phyloP scores from a whole-genome alignment of 805 yeast genomes.

The Saturnispora sanitii region DNA sequence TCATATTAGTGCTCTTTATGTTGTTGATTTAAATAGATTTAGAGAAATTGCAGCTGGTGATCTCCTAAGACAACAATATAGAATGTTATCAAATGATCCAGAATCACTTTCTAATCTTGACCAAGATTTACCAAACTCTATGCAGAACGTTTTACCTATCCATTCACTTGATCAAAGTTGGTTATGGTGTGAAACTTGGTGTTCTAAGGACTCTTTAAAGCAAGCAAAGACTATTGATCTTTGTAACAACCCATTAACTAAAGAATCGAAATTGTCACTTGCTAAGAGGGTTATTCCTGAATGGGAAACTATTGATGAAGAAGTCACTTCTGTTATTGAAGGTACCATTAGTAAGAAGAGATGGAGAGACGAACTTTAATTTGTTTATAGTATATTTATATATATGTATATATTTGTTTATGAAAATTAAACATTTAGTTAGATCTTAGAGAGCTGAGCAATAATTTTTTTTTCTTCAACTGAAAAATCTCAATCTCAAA shows the following conservation, averaged over 20 bases:
- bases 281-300: slow-evolving; percentile 73
- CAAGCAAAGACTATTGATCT: slow-evolving; percentile 72
- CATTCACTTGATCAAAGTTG: slow-evolving; percentile 71
- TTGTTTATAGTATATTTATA: neutral
- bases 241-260: slow-evolving; percentile 76
- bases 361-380: slow-evolving; percentile 5
- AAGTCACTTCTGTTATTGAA: slow-evolving; percentile 26
- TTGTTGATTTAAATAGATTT: slow-evolving; percentile 64
- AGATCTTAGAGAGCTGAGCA: neutral
- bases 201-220: slow-evolving; percentile 50
- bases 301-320: slow-evolving; percentile 60
- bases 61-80: slow-evolving; percentile 72
- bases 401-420: neutral
- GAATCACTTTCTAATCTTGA: slow-evolving; percentile 73
- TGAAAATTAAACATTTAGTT: neutral
- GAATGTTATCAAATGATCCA: slow-evolving; percentile 68
- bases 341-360: neutral
- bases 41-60: slow-evolving; percentile 70
- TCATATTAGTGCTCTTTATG: slow-evolving; percentile 78
- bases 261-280: slow-evolving; percentile 65
- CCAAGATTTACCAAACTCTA: slow-evolving; percentile 87
- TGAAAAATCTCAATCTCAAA: no score
- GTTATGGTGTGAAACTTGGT: slow-evolving; percentile 95
- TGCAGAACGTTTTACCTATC: slow-evolving; percentile 61
- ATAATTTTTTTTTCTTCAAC: no score